phyloP scores from a whole-genome alignment of 2,329 filamentous ascomycete genomes.

The Meredithiella fracta region DNA sequence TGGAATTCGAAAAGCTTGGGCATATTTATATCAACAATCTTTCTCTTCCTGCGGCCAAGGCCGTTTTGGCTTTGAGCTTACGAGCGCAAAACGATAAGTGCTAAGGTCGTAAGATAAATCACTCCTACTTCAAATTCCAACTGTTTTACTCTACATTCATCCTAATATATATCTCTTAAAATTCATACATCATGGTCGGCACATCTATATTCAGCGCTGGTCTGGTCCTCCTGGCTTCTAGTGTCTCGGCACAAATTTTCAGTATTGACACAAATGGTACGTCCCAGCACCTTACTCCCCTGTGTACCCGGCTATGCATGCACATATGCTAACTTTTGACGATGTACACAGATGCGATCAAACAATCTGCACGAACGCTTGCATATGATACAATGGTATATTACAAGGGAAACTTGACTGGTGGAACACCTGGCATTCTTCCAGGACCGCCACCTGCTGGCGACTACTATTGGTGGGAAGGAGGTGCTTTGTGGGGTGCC shows the following conservation, averaged over 20 bases:
- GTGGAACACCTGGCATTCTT: constrained; percentile 38
- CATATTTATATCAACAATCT: background rate
- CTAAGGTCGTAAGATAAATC: no score
- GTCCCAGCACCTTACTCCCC: background rate
- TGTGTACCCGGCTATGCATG: background rate
- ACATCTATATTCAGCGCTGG: no score
- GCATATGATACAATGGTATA: constrained; percentile 34
- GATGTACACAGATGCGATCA: constrained; percentile 28
- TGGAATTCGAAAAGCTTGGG: background rate
- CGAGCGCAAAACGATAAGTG: background rate
- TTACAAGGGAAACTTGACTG: constrained; percentile 34
- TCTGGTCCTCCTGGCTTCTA: background rate
- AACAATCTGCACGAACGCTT: constrained; percentile 28
- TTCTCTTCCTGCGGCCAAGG: background rate
- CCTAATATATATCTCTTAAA: no score
- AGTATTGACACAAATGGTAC: constrained; percentile 7
- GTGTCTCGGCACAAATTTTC: background rate
- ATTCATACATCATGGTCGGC: no score
- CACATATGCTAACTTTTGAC: background rate
- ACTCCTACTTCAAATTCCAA: no score
- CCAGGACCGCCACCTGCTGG: constrained; percentile 37
- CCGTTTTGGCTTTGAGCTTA: background rate
- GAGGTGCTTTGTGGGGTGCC: constrained; percentile 50
- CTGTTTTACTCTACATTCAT: no score
- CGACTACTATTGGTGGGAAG: constrained; percentile 62